These are phyloP conservation scores for Sextonia rubra DNA, from an alignment of 164 flowering plant genomes.

Conservation along the genomic window DNA sequence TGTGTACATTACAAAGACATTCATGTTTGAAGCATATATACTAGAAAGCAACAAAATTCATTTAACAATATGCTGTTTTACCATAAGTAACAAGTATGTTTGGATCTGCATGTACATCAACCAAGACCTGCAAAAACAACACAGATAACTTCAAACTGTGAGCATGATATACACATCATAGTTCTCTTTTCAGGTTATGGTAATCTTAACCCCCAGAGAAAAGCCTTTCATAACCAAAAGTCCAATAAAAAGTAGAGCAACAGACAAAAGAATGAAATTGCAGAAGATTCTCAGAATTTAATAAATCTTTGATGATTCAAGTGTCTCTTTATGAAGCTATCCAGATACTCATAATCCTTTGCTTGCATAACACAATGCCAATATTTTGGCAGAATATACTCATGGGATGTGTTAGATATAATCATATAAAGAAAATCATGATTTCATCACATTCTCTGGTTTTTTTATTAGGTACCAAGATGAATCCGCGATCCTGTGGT, in stretches of 20 bases:
- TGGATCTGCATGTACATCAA: slow-evolving; percentile 75
- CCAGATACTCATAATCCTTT: neutral
- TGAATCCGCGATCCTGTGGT: too few relatives aligned
- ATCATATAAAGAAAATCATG: too few relatives aligned
- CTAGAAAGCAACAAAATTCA: neutral
- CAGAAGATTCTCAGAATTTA: neutral
- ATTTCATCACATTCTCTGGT: too few relatives aligned
- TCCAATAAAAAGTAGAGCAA: neutral
- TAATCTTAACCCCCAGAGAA: neutral
- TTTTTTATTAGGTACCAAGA: too few relatives aligned
- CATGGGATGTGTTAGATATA: neutral
- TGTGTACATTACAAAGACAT: neutral
- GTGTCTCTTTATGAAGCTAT: neutral
- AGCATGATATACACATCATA: too few relatives aligned
- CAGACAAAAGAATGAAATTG: neutral
- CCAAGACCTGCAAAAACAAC: slow-evolving; percentile 65
- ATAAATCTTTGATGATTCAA: neutral
- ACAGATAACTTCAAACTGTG: neutral
- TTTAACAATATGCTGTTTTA: slow-evolving; percentile 19
- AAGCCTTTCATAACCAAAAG: neutral
- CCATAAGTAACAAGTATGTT: slow-evolving; percentile 87
- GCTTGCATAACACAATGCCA: neutral
- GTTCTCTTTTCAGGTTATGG: neutral
- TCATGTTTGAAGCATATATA: too few relatives aligned
- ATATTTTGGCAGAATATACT: neutral